Conservation (phyloP, 2,329 filamentous ascomycete genomes). For the Hirsutella minnesotensis region DNA sequence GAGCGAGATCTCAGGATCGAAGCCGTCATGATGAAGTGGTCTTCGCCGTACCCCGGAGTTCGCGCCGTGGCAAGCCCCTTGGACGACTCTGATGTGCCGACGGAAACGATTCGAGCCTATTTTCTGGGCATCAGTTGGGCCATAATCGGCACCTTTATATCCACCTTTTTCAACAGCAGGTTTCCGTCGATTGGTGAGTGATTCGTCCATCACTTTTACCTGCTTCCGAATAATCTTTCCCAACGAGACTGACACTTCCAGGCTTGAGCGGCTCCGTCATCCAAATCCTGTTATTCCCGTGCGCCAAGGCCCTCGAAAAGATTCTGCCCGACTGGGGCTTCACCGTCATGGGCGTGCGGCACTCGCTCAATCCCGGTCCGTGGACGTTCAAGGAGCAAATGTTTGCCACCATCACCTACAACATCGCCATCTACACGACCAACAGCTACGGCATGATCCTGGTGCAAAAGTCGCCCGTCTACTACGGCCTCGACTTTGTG, state of each 20-base stretch:
- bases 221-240: neutral
- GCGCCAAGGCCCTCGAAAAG: constrained; percentile 30
- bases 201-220: neutral
- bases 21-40: constrained; percentile 26
- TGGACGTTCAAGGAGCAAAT: constrained; percentile 50
- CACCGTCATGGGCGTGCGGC: constrained; percentile 25
- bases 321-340: constrained; percentile 32
- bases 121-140: constrained; percentile 21
- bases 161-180: constrained; percentile 27
- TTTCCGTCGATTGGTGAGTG: constrained; percentile 22
- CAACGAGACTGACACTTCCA: constrained; percentile 3
- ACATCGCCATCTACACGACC: constrained; percentile 32
- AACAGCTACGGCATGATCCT: constrained; percentile 36
- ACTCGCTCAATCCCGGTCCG: constrained; percentile 38
- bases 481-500: constrained; percentile 27
- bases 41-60: constrained; percentile 29
- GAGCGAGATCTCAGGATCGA: constrained; percentile 28
- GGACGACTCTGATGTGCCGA: constrained; percentile 22
- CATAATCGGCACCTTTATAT: constrained; percentile 17
- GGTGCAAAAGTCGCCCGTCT: constrained; percentile 32
- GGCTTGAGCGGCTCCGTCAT: constrained; percentile 23
- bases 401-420: constrained; percentile 47
- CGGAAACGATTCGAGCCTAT: constrained; percentile 30
- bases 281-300: constrained; percentile 34
- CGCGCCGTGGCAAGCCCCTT: constrained; percentile 25